Base-by-base conservation (phyloP, 2,329 filamentous ascomycete species). In the Aphanocladium album region DNA sequence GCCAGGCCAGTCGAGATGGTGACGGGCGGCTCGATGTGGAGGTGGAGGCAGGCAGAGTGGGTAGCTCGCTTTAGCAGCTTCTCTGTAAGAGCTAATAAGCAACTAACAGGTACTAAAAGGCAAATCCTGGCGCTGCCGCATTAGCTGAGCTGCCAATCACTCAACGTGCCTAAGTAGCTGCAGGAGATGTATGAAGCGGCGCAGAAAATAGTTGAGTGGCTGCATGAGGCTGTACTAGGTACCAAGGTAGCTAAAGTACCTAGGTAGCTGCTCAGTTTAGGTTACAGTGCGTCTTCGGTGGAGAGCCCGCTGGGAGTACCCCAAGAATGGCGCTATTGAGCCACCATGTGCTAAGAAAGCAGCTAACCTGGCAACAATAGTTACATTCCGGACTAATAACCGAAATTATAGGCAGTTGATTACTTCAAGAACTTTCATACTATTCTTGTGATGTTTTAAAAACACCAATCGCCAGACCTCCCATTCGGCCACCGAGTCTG, bases 11-110 rank as follows among this genome's bases (percentile, higher is more conserved):
- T 25, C 30, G 21, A 49, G 19, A 19, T 30, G 27, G 23, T 57
- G 54, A 39, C 41, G 43, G 23, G 30, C 46, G 37, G 39, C 35
- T 43, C 17, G 19, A 43, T 41, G 56, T 43, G 46, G 46, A 58
- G 46, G 46, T 37, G 60, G 62, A 53, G 58, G 49, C 45, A 53
- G 58, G 49, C 45, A 43, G 53, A 56, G 62, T 52, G 33, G 58
- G 54, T 59, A 16, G 47, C 12, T 11, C 21, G 57, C 21, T 43
- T 50, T 49, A 23, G 19, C 17, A 45, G 39, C 46, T 23, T 17
- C 39, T 17, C 25, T 37, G 52, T 55, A 49, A 52, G 52, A 56
- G 46, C 47, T 35, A 46, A 35, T 35, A 46, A 35, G 23, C 17
- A 55, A n/a, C n/a, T 39, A 14, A 39, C n/a, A 23, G 27, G 7